phyloP scores from a whole-genome alignment of 164 flowering plant species.

The Chimonanthus salicifolius region DNA sequence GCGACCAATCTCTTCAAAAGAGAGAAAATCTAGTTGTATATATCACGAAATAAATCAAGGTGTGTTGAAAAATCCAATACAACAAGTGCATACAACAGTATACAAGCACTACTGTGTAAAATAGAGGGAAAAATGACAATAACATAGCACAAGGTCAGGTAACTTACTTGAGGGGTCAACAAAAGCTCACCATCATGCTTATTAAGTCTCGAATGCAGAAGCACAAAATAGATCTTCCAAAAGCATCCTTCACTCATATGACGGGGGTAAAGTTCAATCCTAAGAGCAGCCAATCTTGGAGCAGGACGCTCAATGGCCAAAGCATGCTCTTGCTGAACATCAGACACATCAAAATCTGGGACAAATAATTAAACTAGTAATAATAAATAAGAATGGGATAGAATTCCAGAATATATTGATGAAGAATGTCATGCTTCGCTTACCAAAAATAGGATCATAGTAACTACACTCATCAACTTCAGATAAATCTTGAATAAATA shows the following conservation, averaged over 20 bases:
- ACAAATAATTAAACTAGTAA: conserved; percentile 3
- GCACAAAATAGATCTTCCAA: conserved; percentile 96
- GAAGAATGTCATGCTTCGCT: too few relatives aligned
- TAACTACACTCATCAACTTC: too few relatives aligned
- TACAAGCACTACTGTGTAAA: not conserved
- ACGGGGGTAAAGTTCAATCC: conserved; percentile 85
- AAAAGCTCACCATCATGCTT: conserved; percentile 53
- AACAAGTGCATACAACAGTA: too few relatives aligned
- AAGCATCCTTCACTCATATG: conserved; percentile 87
- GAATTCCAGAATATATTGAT: not conserved
- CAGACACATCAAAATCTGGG: conserved; percentile 83
- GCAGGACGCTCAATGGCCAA: conserved; percentile 65
- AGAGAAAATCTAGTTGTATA: too few relatives aligned
- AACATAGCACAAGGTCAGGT: not conserved
- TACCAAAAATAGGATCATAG: too few relatives aligned
- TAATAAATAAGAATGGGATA: not conserved
- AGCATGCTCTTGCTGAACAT: conserved; percentile 78
- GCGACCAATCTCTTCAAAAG: too few relatives aligned
- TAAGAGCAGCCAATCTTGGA: conserved; percentile 89
- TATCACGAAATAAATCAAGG: too few relatives aligned
- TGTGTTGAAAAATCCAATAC: too few relatives aligned
- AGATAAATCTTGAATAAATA: too few relatives aligned
- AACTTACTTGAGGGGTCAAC: conserved; percentile 76
- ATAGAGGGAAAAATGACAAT: not conserved
- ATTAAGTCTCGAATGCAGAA: conserved; percentile 79